phyloP scores from a whole-genome alignment of 1,284 basidiomycete species.

The Trametes sp. region DNA sequence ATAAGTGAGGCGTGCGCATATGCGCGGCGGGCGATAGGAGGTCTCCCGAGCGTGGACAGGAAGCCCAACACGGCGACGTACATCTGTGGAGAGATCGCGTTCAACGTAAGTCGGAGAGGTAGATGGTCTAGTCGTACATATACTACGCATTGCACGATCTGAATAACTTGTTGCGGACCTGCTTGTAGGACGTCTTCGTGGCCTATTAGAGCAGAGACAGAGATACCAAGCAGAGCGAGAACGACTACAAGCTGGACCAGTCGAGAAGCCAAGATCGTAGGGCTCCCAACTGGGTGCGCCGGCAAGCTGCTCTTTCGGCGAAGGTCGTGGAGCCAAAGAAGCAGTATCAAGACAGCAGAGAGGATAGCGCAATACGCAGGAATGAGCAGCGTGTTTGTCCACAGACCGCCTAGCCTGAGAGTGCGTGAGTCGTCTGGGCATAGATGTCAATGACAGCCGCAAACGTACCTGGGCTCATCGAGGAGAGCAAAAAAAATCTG shows the following conservation, averaged over 20 bases:
- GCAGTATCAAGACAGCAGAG: background rate
- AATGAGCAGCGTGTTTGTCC: background rate
- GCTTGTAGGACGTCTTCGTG: background rate
- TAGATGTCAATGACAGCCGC: too few species aligned
- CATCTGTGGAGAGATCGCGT: background rate
- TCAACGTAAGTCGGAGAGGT: background rate
- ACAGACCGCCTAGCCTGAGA: background rate
- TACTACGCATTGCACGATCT: background rate
- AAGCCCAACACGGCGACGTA: conserved; percentile 16
- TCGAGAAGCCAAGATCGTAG: background rate
- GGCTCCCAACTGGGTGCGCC: background rate
- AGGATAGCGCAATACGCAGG: background rate
- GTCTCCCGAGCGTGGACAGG: background rate
- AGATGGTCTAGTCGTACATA: background rate
- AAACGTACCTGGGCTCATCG: too few species aligned
- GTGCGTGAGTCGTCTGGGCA: too few species aligned
- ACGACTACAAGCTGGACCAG: background rate
- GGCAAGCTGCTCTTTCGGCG: background rate
- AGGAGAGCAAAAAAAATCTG: too few species aligned
- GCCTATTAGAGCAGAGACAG: background rate
- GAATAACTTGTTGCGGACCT: background rate
- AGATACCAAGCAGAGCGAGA: conserved; percentile 2
- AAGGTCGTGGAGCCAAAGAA: background rate
- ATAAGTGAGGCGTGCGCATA: conserved; percentile 13
- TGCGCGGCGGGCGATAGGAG: background rate